Evolutionary conservation across 2,329 filamentous ascomycete species (phyloP).

Genomic region (Verticillium zaregamsianum): DNA sequence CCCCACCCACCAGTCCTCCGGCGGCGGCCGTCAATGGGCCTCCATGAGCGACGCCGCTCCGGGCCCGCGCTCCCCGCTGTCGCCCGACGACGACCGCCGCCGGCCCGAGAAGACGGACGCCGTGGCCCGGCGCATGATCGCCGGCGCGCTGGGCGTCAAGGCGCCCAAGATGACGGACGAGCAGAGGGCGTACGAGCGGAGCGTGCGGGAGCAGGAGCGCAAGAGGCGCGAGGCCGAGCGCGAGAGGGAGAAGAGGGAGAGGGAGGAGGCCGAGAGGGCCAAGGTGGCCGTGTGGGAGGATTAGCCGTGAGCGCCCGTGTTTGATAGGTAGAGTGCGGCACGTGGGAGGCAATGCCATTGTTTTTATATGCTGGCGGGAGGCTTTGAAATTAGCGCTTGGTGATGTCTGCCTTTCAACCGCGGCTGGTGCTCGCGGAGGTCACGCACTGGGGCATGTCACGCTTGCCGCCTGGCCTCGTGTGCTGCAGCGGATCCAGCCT

Average conservation of each 20-base stretch:
- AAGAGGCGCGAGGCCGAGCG: conserved; percentile 70
- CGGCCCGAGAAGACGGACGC: conserved; percentile 91
- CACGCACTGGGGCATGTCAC: too few species aligned
- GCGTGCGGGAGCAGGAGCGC: conserved; percentile 78
- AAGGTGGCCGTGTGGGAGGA: conserved; percentile 87
- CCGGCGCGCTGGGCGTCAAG: conserved; percentile 77
- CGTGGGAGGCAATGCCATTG: too few species aligned
- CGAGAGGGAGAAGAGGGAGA: conserved; percentile 55
- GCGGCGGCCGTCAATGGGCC: conserved; percentile 6
- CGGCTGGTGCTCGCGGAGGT: too few species aligned
- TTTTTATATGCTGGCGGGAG: too few species aligned
- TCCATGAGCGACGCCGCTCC: conserved; percentile 8
- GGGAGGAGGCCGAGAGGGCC: conserved; percentile 67
- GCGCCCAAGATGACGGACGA: conserved; percentile 82
- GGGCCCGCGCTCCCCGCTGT: conserved; percentile 5
- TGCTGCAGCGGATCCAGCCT: too few species aligned
- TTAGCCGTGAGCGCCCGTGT: conserved; percentile 21
- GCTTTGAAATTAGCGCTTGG: too few species aligned
- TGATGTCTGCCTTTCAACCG: too few species aligned
- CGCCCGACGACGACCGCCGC: conserved; percentile 15
- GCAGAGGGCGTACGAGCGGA: conserved; percentile 79
- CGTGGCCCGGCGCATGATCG: conserved; percentile 85
- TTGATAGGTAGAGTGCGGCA: background rate
- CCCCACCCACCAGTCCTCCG: conserved; percentile 29
- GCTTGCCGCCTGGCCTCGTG: too few species aligned